Evolutionary conservation across 2,329 filamentous ascomycete species (phyloP).

Genomic region (Decorospora gaudefroyi): DNA sequence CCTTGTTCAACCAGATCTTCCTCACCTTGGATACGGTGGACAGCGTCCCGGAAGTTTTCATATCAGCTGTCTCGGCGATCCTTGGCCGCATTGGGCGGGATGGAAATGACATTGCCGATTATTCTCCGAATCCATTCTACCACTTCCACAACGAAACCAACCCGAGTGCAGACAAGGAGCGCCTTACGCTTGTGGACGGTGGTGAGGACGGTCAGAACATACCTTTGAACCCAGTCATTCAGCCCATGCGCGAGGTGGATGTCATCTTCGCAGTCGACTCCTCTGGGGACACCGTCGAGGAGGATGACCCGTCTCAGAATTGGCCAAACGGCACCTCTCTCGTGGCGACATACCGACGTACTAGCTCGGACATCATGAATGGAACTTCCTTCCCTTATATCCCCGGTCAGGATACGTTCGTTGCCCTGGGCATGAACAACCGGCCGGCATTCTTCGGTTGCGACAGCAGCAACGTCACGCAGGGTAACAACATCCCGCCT

Average conservation of each 20-base stretch:
- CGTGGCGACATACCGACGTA: constrained; percentile 73
- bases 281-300: constrained; percentile 67
- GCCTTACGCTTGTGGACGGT: constrained; percentile 76
- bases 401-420: constrained; percentile 75
- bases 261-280: constrained; percentile 81
- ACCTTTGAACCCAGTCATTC: constrained; percentile 75
- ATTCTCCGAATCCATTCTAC: constrained; percentile 75
- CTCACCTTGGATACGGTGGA: constrained; percentile 63
- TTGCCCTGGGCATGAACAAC: constrained; percentile 75
- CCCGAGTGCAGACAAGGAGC: constrained; percentile 56
- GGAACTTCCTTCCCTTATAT: constrained; percentile 72
- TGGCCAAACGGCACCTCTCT: constrained; percentile 81
- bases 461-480: constrained; percentile 65
- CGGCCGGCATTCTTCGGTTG: constrained; percentile 82
- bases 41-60: constrained; percentile 57
- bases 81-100: constrained; percentile 60
- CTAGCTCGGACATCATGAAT: constrained; percentile 63
- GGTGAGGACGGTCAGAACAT: constrained; percentile 80
- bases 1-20: constrained; percentile 80
- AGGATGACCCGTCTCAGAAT: constrained; percentile 45
- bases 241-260: constrained; percentile 72
- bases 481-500: constrained; percentile 57
- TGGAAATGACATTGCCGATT: constrained; percentile 75
- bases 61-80: constrained; percentile 57
- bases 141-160: constrained; percentile 65